Percentiles rank a stretch among this genome's conserved stretches.
Conservation (phyloP, 805 yeast species). For the Peterozyma xylosa region DNA sequence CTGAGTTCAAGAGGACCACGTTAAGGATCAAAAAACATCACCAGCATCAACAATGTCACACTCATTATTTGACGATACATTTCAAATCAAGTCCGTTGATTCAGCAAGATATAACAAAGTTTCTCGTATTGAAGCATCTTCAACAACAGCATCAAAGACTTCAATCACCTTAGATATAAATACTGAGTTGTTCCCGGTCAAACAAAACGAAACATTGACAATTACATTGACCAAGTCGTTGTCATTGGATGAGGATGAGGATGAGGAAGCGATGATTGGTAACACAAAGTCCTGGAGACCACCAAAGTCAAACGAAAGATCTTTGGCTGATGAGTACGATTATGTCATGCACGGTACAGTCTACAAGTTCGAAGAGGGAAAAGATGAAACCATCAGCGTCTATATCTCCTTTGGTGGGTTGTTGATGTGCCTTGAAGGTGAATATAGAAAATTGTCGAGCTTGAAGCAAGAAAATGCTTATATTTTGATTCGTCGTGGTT, state of each 20-base stretch:
- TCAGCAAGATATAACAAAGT: slow-evolving; percentile 89
- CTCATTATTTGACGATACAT: slow-evolving; percentile 89
- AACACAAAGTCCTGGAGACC: slow-evolving; percentile 71
- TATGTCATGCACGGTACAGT: slow-evolving; percentile 98
- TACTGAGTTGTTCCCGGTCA: slow-evolving; percentile 85
- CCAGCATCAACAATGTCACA: slow-evolving; percentile 38
- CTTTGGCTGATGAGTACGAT: slow-evolving; percentile 94
- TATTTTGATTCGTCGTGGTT: slow-evolving; percentile 65
- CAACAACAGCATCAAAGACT: slow-evolving; percentile 63
- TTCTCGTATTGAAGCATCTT: slow-evolving; percentile 78
- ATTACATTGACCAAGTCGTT: slow-evolving; percentile 79
- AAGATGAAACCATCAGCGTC: slow-evolving; percentile 66
- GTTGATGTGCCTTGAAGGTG: slow-evolving; percentile 89
- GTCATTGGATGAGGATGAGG: slow-evolving; percentile 39
- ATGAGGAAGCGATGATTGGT: slow-evolving; percentile 37
- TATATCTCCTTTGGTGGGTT: slow-evolving; percentile 95
- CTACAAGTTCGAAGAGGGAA: slow-evolving; percentile 88
- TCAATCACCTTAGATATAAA: slow-evolving; percentile 85
- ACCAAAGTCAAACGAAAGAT: slow-evolving; percentile 74
- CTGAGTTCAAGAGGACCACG: too few species aligned
- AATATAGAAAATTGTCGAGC: slow-evolving; percentile 78
- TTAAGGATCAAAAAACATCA: too few species aligned
- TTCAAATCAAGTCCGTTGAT: slow-evolving; percentile 78
- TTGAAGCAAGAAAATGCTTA: slow-evolving; percentile 93
- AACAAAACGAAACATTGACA: slow-evolving; percentile 69